Conservation (phyloP, 352 stramenopile species). For the Globisporangium emineosum region DNA sequence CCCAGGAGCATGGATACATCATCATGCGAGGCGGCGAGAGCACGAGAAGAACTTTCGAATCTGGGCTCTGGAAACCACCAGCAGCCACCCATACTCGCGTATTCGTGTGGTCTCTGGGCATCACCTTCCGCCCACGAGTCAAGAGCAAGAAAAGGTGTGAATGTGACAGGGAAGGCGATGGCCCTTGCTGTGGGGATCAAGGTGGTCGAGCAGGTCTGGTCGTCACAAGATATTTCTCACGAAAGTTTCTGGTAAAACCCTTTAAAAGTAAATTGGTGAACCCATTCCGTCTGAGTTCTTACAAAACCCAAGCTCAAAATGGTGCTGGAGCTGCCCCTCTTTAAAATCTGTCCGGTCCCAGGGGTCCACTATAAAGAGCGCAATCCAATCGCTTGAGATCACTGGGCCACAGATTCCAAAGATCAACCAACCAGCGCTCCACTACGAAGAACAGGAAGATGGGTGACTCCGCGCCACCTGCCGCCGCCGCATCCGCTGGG, state of each 20-base stretch:
- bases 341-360: no score
- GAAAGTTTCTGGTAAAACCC: background rate
- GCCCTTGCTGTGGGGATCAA: no score
- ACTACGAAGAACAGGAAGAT: slow-evolving; percentile 8
- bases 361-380: background rate
- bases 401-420: slow-evolving; percentile 9
- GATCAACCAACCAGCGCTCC: background rate
- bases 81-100: background rate
- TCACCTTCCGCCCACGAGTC: background rate
- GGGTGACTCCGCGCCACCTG: slow-evolving; percentile 12
- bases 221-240: background rate
- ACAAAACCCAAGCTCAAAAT: no score
- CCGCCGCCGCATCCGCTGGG: background rate
- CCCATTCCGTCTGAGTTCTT: no score
- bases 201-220: no score
- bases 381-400: background rate
- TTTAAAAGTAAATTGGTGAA: background rate
- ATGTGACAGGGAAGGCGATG: no score
- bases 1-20: background rate
- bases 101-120: background rate
- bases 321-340: no score
- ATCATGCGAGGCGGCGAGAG: background rate
- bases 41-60: background rate
- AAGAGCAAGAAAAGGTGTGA: background rate
- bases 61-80: background rate